These are phyloP conservation scores for Kazachstania martiniae DNA, from an alignment of 805 yeast genomes.

Conservation along the genomic window DNA sequence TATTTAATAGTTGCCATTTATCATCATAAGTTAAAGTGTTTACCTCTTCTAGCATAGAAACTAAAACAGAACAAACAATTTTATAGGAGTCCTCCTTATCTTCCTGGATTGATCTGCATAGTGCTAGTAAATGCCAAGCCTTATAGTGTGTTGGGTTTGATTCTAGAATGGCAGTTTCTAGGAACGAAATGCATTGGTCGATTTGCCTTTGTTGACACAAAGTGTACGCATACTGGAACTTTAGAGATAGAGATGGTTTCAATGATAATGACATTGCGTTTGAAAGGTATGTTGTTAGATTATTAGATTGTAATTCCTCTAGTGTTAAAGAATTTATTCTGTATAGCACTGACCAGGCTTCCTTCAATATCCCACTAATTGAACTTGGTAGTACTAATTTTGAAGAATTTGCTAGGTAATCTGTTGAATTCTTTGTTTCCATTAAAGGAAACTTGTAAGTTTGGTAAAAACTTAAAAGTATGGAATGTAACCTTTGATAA, in stretches of 20 bases:
- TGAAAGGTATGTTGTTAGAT: slow-evolving; percentile 13
- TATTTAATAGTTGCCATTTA: slow-evolving; percentile 46
- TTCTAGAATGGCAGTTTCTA: slow-evolving; percentile 39
- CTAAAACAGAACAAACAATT: slow-evolving; percentile 42
- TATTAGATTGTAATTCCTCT: slow-evolving; percentile 8
- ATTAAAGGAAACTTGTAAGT: slow-evolving; percentile 9
- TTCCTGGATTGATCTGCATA: slow-evolving; percentile 53
- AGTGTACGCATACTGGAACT: slow-evolving; percentile 38
- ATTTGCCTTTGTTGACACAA: slow-evolving; percentile 36
- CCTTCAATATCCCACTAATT: slow-evolving; percentile 8
- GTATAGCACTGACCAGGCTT: slow-evolving; percentile 21
- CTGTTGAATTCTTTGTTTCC: slow-evolving; percentile 11
- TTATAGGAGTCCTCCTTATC: slow-evolving; percentile 45
- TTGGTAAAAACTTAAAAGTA: slow-evolving; percentile 12
- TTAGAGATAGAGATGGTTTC: slow-evolving; percentile 6
- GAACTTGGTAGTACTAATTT: slow-evolving; percentile 13
- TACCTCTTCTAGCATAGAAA: slow-evolving; percentile 30
- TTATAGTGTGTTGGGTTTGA: slow-evolving; percentile 44
- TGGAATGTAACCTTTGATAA: slow-evolving; percentile 4
- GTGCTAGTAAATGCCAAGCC: slow-evolving; percentile 57
- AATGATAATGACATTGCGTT: slow-evolving; percentile 19
- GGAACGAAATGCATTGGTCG: slow-evolving; percentile 33
- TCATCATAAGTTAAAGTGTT: slow-evolving; percentile 10
- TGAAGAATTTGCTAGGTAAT: slow-evolving; percentile 13
- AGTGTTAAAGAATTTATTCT: slow-evolving; percentile 9